Percentiles rank a stretch among this genome's conserved stretches.
These are phyloP conservation scores for Penicillium manginii DNA, from an alignment of 495 filamentous ascomycete species.

Conservation along the genomic window DNA sequence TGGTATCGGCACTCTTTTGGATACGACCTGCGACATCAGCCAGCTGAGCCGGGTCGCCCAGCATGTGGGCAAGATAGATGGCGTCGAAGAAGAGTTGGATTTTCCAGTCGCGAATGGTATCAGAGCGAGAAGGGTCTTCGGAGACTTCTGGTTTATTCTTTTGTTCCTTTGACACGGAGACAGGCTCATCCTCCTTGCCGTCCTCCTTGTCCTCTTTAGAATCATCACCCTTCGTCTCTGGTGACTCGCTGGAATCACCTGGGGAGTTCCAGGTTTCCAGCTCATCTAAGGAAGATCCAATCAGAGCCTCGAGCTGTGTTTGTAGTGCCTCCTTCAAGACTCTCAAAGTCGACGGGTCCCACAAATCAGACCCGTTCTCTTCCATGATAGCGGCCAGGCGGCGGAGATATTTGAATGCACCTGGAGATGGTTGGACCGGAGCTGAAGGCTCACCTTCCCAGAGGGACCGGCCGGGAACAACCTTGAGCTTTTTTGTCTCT, in stretches of 20 bases:
- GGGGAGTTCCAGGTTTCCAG: conserved; percentile 19
- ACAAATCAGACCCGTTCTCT: conserved; percentile 73
- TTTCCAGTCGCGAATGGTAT: conserved; percentile 53
- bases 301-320: conserved; percentile 28
- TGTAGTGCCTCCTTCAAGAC: conserved; percentile 62
- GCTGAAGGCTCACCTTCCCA: conserved; percentile 80
- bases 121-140: conserved; percentile 7
- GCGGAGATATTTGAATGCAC: conserved; percentile 73
- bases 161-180: conserved; percentile 15
- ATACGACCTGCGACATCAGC: conserved; percentile 49
- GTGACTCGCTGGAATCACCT: neutral
- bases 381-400: conserved; percentile 69
- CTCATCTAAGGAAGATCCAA: conserved; percentile 28
- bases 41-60: conserved; percentile 44
- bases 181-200: neutral
- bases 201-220: conserved; percentile 5
- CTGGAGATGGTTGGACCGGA: conserved; percentile 81
- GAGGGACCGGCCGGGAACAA: conserved; percentile 56
- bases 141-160: neutral
- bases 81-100: conserved; percentile 82
- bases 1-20: conserved; percentile 49
- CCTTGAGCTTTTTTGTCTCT: conserved; percentile 21
- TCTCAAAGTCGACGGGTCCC: conserved; percentile 71
- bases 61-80: conserved; percentile 61
- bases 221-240: conserved; percentile 10